These are phyloP conservation scores for Jatropha curcas DNA, from an alignment of 345 rosid species.

Conservation along the genomic window DNA sequence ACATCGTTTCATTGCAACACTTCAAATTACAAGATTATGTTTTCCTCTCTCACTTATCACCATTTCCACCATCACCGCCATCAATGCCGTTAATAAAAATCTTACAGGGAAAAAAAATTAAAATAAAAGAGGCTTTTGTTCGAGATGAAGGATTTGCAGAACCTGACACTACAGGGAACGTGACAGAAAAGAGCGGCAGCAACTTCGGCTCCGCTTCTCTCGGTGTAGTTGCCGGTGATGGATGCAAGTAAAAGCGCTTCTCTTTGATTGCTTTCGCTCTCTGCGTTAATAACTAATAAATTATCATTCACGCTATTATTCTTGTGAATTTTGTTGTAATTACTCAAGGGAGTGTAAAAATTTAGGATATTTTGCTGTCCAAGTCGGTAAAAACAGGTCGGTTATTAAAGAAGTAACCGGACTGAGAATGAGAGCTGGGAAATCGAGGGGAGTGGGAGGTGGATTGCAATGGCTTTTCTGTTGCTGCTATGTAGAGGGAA, in stretches of 20 bases:
- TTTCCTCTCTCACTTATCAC: conserved; percentile 23
- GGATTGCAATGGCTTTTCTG: conserved; percentile 29
- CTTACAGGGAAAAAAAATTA: conserved; percentile 28
- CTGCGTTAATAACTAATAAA: conserved; percentile 40
- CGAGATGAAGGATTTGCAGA: conserved; percentile 48
- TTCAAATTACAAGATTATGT: conserved; percentile 34
- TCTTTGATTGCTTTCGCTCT: conserved; percentile 86
- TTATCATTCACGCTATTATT: conserved; percentile 9
- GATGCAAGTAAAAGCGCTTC: conserved; percentile 84
- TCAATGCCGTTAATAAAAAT: conserved; percentile 34
- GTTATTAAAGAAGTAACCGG: conserved; percentile 91
- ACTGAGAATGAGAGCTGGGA: conserved; percentile 77
- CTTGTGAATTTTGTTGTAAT: background rate
- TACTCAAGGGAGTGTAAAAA: conserved; percentile 22
- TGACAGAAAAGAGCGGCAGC: conserved; percentile 83
- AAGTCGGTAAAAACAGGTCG: conserved; percentile 87
- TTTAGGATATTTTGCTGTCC: conserved; percentile 34
- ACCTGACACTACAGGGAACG: conserved; percentile 80
- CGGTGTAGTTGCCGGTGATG: conserved; percentile 83
- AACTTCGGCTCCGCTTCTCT: conserved; percentile 74
- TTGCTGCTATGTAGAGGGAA: conserved; percentile 55
- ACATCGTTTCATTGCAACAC: conserved; percentile 33
- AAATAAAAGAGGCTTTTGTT: background rate
- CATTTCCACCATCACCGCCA: conserved; percentile 22
- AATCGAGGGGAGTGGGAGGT: conserved; percentile 58